Evolutionary conservation across 495 filamentous ascomycete species (phyloP).

Genomic region (Apiosordaria backusii): DNA sequence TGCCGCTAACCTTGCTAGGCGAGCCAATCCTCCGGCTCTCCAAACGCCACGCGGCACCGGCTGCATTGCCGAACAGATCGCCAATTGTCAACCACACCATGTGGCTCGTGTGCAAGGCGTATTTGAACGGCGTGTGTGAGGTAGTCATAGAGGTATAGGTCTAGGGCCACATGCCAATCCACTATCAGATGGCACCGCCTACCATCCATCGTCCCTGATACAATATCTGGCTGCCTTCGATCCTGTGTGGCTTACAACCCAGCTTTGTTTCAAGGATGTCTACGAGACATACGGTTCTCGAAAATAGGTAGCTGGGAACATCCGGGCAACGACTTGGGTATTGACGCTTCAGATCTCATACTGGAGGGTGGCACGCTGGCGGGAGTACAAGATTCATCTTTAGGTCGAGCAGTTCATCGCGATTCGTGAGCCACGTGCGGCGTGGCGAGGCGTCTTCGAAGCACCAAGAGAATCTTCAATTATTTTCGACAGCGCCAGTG

Average conservation of each 20-base stretch:
- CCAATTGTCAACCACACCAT: not conserved
- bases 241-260: not conserved
- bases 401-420: not conserved
- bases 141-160: not conserved
- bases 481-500: not conserved
- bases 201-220: not conserved
- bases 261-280: not conserved
- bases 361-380: too few relatives aligned
- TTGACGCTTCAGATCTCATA: too few relatives aligned
- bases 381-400: not conserved
- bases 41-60: not conserved
- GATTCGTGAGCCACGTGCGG: not conserved
- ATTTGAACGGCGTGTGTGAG: not conserved
- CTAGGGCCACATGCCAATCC: not conserved
- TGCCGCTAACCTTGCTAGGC: slow-evolving; percentile 1
- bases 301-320: not conserved
- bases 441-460: not conserved
- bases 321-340: too few relatives aligned
- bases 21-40: not conserved
- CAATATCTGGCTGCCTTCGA: not conserved
- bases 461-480: not conserved
- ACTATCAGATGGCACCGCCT: not conserved
- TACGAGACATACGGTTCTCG: not conserved
- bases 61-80: not conserved
- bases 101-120: slow-evolving; percentile 1